Conservation (phyloP, 2,329 filamentous ascomycete species). For the Teratosphaeria gauchensis region DNA sequence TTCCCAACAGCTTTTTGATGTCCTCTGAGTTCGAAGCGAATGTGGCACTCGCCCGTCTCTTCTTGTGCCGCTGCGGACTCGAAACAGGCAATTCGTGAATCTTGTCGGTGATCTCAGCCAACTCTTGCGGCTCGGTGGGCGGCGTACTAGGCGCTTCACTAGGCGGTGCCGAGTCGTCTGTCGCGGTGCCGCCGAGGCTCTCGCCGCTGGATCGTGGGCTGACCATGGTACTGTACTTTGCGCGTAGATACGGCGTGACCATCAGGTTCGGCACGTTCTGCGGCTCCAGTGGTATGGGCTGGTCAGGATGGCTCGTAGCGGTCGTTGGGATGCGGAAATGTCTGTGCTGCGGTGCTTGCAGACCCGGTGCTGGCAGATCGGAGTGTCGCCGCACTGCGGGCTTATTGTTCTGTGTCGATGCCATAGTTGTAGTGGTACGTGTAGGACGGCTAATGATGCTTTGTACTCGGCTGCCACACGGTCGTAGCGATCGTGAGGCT, state of each 20-base stretch:
- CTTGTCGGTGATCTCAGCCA: slow-evolving; percentile 34
- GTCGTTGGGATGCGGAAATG: slow-evolving; percentile 32
- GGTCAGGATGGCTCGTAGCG: slow-evolving; percentile 36
- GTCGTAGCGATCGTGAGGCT: neutral
- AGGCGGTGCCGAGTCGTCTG: slow-evolving; percentile 32
- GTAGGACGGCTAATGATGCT: neutral
- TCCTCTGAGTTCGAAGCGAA: slow-evolving; percentile 46
- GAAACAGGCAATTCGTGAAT: slow-evolving; percentile 28
- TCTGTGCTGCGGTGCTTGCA: slow-evolving; percentile 13
- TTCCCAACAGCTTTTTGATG: slow-evolving; percentile 48
- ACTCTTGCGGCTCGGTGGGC: slow-evolving; percentile 31
- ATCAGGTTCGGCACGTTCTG: slow-evolving; percentile 14
- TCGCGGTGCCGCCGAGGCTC: slow-evolving; percentile 12
- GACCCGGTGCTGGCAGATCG: neutral
- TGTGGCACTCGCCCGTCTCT: slow-evolving; percentile 26
- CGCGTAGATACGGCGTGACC: slow-evolving; percentile 13
- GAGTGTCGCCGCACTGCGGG: neutral
- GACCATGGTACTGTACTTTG: slow-evolving; percentile 21
- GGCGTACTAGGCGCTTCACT: slow-evolving; percentile 36
- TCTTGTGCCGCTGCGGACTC: slow-evolving; percentile 7
- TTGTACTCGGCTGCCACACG: neutral
- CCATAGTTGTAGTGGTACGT: neutral
- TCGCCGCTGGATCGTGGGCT: slow-evolving; percentile 22
- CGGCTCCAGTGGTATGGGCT: slow-evolving; percentile 38
- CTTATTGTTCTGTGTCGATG: neutral